Evolutionary conservation across 331 rosid species (phyloP), one percentile per base, ranked within the genome.

Genomic region (Saraca asoca): DNA sequence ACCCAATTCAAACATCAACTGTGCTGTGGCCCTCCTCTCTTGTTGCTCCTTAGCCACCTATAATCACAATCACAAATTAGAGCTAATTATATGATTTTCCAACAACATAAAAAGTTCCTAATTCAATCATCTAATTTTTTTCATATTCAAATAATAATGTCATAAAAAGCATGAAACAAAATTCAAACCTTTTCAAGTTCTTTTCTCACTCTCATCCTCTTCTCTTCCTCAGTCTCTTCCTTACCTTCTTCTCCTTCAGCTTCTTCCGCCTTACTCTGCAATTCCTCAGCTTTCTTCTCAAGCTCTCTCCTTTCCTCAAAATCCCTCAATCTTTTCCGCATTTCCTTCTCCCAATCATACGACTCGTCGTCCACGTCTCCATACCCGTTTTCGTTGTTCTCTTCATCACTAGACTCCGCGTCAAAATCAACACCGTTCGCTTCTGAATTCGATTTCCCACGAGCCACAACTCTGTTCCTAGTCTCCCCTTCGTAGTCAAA

Each of bases 1-100:
- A 18, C 98, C 98, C 87, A 94, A 81, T 13, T 94, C 95, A 60
- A 83, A 94, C 98, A 94, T 94, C 80, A 90, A 68, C 76, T 94
- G 87, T 2, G 98, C 97, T 0, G 88, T 94, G 44, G 89, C 97
- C 66, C 98, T 84, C 83, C 89, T 74, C 82, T 94, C 97, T 18
- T 94, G 97, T 73, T 94, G 98, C 73, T 94, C 98, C 77, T 84
- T 83, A 33, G 98, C 98, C 77, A 90, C 97, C 98, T 93, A 14
- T 24, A 12, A 69, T 62, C 83, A 70, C 19, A 58, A 66, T 51
- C 66, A 58, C 42, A 34, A 71, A 4, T 20, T 6, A 20, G n/a
- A 34, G 12, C 12, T 8, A 6, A 53, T 56, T 24, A 51, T 48
- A 35, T 49, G 42, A 46, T 37, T 14, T 29, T 6, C 15, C 5